Base-by-base conservation (phyloP, 2,329 filamentous ascomycete species). In the Xylariaceae sp. region DNA sequence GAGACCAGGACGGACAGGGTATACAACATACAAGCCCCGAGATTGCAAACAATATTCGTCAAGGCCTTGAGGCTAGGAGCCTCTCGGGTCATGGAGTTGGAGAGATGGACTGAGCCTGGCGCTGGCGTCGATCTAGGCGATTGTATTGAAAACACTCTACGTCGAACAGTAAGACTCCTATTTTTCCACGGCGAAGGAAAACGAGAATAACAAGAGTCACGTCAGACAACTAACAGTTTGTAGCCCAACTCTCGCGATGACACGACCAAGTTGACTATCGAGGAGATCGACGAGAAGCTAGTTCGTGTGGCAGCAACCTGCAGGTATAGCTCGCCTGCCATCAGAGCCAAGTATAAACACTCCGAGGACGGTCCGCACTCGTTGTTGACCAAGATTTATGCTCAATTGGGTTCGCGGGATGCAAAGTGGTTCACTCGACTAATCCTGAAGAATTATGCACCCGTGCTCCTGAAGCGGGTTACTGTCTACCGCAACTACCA, bases 381-480 rank as follows among this genome's bases (percentile, higher is more conserved):
- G 3, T 71, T 79, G 2, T 72, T 93, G 1, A 77, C 77, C 17
- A 70, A 71, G 0, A 69, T 92, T 0, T 89, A 88, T 67, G 76
- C 74, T 35, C 81, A 83, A 6, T 70, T 91, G 8, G 78, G 78
- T 51, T 83, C 89, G 2, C 77, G 78, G 49, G 89, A 96, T 69
- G 88, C 87, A 3, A 96, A 96, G 74, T 97, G 92, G 92, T 79
- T 96, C 9, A 89, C 89, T 0, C 82, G 92, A 2, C 77, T 97
- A 35, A 78, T 96, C 4, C 76, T 96, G 34, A 94, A 95, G 69
- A 82, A 87, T 63, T 89, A 87, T 60, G 78, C 81, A n/a, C 88
- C 88, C 0, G 77, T 92, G 0, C 71, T 81, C 1, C 69, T 95
- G 1, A 84, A 91, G 18, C 74, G 77, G 5, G 64, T 72, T 1